These are phyloP conservation scores for Oemleria cerasiformis DNA, from an alignment of 306 rosid genomes.

Conservation along the genomic window DNA sequence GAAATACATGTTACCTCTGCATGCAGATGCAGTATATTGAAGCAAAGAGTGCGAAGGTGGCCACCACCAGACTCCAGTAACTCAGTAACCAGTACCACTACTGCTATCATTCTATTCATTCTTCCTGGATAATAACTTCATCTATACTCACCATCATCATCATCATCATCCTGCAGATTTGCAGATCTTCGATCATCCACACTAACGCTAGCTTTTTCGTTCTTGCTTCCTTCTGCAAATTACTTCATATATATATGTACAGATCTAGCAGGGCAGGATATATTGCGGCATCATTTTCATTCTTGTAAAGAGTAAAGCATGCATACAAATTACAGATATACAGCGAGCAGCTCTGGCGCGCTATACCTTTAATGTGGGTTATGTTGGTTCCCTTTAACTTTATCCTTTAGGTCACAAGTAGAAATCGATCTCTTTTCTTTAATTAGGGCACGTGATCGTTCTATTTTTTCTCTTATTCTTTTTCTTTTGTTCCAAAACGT, in stretches of 20 bases:
- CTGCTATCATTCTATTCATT: constrained; percentile 30
- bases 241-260: not conserved
- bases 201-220: constrained; percentile 4
- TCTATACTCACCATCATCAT: constrained; percentile 37
- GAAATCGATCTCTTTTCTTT: not conserved
- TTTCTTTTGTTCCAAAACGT: no score
- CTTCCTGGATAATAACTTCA: constrained; percentile 32
- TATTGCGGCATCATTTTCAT: constrained; percentile 1
- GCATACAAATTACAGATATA: no score
- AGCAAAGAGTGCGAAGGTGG: not conserved
- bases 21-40: not conserved
- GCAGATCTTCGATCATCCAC: no score
- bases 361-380: not conserved
- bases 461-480: no score
- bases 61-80: not conserved
- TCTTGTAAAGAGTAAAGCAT: not conserved
- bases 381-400: not conserved
- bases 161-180: not conserved
- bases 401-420: not conserved
- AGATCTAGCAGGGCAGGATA: not conserved
- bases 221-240: not conserved
- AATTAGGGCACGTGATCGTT: not conserved
- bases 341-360: no score
- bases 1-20: not conserved
- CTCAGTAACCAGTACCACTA: not conserved